A percentile compares a stretch with the other conserved stretches of the same genome.
These are phyloP conservation scores for Penicillium paradoxum DNA, from an alignment of 495 filamentous ascomycete genomes.

Conservation along the genomic window DNA sequence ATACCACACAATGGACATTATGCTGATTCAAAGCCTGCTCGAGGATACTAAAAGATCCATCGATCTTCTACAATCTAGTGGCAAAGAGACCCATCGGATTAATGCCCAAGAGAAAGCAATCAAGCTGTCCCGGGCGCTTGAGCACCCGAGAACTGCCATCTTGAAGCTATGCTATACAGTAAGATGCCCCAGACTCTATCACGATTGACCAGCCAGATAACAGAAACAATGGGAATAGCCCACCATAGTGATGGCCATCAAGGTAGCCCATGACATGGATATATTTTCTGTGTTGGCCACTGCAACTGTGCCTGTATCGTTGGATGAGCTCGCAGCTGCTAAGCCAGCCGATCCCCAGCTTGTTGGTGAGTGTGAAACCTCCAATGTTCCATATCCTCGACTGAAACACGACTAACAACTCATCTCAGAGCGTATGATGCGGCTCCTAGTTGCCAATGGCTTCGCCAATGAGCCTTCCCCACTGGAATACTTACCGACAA, in stretches of 20 bases:
- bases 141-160: slow-evolving; percentile 17
- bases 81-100: slow-evolving; percentile 4
- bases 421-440: slow-evolving; percentile 19
- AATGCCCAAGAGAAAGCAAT: slow-evolving; percentile 11
- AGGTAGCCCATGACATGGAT: slow-evolving; percentile 18
- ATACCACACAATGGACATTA: slow-evolving; percentile 3
- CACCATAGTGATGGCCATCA: slow-evolving; percentile 20
- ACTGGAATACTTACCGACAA: slow-evolving; percentile 13
- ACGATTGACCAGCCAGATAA: background rate
- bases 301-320: slow-evolving; percentile 7
- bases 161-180: slow-evolving; percentile 17
- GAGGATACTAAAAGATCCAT: slow-evolving; percentile 18
- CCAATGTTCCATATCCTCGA: too few relatives aligned
- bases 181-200: background rate
- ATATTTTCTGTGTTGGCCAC: slow-evolving; percentile 15
- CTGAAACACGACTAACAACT: too few relatives aligned
- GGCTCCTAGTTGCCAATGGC: slow-evolving; percentile 14
- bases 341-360: slow-evolving; percentile 19
- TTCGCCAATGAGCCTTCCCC: slow-evolving; percentile 9
- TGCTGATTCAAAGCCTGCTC: slow-evolving; percentile 5
- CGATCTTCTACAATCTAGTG: background rate
- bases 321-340: slow-evolving; percentile 11
- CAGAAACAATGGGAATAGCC: slow-evolving; percentile 10
- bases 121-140: slow-evolving; percentile 13
- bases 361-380: slow-evolving; percentile 13